Evolutionary conservation across 2,329 filamentous ascomycete species (phyloP), one percentile per base, ranked within the genome.

Genomic region (Talaromyces albobiverticillius): DNA sequence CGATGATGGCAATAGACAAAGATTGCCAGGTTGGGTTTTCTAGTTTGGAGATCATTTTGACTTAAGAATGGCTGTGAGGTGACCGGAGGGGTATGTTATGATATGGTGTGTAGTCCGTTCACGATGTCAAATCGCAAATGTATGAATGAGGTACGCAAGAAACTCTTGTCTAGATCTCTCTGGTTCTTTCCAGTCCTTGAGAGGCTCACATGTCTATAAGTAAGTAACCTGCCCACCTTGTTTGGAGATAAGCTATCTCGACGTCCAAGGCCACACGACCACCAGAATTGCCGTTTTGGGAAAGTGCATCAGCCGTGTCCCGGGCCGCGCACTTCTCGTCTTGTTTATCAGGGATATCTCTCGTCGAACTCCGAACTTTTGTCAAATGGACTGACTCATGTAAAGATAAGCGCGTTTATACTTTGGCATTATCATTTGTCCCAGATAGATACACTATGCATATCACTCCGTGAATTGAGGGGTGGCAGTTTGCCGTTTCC

Each of bases 1-100:
- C 79, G 34, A 81, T 64, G 2, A 81, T 69, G 34, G 67, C 77
- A 46, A 79, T 69, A 46, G 61, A 73, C 20, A 83, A 73, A 6
- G 63, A 67, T 43, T 71, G 71, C 79, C 79, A 82, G 4, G 10
- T 31, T 14, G 50, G 26, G 9, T 26, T 14, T 31, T 46, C 34
- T 32, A 32, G n/a, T 23, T 53, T 53, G 1, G 34, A 50, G 56
- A 55, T 20, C 64, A 59, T 59, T 11, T 46, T 57, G 46, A 36
- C 7, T 16, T 32, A 25, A 14, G 9, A 38, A 11, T 23, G 48
- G 13, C 4, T 43, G 16, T 29, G 40, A 14, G 3, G 40, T 3
- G n/a, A 26, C n/a, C 8, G 23, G 13, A 34, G 4, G n/a, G 10
- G 10, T 38, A 9, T 22, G 36, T 13, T 40, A 8, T 40, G 18